These are phyloP conservation scores for Sarocladiaceae sp. DNA, from an alignment of 2,329 filamentous ascomycete species.

Conservation along the genomic window DNA sequence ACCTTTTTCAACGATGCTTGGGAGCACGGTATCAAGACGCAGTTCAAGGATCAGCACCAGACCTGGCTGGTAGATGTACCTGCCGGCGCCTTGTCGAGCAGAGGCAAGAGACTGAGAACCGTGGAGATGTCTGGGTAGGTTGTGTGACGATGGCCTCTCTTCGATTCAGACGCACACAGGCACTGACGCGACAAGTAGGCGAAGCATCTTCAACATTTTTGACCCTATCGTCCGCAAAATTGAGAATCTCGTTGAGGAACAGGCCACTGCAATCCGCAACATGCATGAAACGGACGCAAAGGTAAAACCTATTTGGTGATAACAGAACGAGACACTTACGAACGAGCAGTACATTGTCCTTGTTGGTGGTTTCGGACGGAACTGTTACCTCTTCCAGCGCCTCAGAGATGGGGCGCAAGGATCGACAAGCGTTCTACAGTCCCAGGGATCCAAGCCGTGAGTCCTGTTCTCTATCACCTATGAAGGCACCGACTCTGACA, in stretches of 20 bases:
- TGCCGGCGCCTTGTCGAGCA: background rate
- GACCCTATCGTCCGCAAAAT: background rate
- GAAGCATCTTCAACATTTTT: background rate
- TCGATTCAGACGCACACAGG: background rate
- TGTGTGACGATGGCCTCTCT: background rate
- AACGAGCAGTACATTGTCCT: constrained; percentile 28
- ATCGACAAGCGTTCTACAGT: constrained; percentile 22
- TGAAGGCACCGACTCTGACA: background rate
- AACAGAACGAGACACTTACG: background rate
- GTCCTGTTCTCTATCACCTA: constrained; percentile 8
- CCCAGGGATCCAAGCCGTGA: constrained; percentile 25
- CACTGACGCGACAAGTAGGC: background rate
- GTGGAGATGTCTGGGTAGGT: background rate
- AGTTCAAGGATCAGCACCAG: background rate
- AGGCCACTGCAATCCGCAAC: background rate
- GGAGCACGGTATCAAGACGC: constrained; percentile 23
- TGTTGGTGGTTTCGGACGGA: constrained; percentile 32
- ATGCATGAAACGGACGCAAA: background rate
- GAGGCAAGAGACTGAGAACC: background rate
- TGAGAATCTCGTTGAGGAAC: background rate
- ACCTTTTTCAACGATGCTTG: constrained; percentile 21
- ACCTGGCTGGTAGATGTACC: constrained; percentile 7
- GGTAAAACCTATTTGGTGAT: background rate
- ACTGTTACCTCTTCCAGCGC: constrained; percentile 19
- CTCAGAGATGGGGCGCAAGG: constrained; percentile 11